Evolutionary conservation across 2,329 filamentous ascomycete species (phyloP), one percentile per base, ranked within the genome.

Genomic region (Mycosphaerelloides madeirae): DNA sequence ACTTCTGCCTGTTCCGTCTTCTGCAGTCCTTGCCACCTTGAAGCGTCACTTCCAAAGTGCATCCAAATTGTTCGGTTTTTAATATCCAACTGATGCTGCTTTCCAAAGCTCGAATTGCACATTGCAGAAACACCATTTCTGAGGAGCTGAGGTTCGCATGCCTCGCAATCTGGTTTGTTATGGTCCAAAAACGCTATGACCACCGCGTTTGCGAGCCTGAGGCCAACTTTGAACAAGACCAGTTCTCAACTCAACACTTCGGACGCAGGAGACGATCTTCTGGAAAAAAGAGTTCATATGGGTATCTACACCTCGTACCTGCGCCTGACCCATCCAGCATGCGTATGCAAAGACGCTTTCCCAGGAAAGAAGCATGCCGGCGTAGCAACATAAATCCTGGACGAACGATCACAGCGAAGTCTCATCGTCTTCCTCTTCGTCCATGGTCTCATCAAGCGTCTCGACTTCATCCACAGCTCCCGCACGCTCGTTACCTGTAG

Each of bases 381-480:
- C 22, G 22, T 25, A 25, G 9, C 22, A 25, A 25, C n/a, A n/a
- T n/a, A 29, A 16, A 11, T 33, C 16, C 31, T 3, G 8, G 22
- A 25, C 22, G 22, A 25, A 25, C 6, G 22, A 32, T 40, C 38
- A 40, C 19, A 37, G 34, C 34, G 34, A 18, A 13, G 34, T 22
- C 5, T 31, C 36, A 18, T 29, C 33, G 6, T n/a, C 38, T 32
- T 52, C 52, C 11, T 52, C 52, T 14, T 52, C 52, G 25, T 52
- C 48, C 7, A 49, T 22, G 6, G 45, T 49, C 57, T 93, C 87
- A 61, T 94, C 93, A 60, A 96, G 76, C 2, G 81, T 83, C 64
- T 96, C 87, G 3, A 98, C 91, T 60, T 95, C 89, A 53, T 95
- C 88, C 43, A 97, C 80, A 0, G 88, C 88, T 29, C 78, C 81